Evolutionary conservation across 768 basidiomycete species (phyloP).

Genomic region (Pisolithus orientalis): DNA sequence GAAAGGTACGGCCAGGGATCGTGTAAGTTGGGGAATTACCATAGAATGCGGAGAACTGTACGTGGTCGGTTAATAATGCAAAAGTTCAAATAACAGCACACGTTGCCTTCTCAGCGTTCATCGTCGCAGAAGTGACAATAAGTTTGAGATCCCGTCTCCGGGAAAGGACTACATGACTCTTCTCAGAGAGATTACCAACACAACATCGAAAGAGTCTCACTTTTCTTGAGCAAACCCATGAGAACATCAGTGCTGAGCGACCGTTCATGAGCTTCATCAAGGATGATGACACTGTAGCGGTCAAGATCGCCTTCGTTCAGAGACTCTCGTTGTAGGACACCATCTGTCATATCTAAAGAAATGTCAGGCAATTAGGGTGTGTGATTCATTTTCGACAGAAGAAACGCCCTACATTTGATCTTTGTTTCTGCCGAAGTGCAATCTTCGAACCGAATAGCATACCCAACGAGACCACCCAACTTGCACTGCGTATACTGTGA

Average conservation of each 20-base stretch:
- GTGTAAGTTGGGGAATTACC: conserved; percentile 93
- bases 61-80: background rate
- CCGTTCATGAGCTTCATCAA: conserved; percentile 99
- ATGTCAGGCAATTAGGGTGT: too few relatives aligned
- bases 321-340: conserved; percentile 96
- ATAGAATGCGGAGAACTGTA: conserved; percentile 92
- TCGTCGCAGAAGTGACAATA: conserved; percentile 97
- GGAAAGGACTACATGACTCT: conserved; percentile 55
- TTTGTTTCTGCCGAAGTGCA: conserved; percentile 91
- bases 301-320: conserved; percentile 98
- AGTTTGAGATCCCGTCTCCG: conserved; percentile 90
- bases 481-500: conserved; percentile 52
- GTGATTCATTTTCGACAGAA: too few relatives aligned
- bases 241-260: conserved; percentile 96
- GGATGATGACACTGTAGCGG: conserved; percentile 91
- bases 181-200: conserved; percentile 1
- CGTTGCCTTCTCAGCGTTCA: conserved; percentile 96
- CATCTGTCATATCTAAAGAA: conserved; percentile 90
- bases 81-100: background rate
- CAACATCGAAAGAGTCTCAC: conserved; percentile 39
- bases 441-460: conserved; percentile 98
- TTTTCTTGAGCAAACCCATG: conserved; percentile 93
- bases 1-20: conserved; percentile 93
- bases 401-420: conserved; percentile 71
- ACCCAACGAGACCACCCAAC: conserved; percentile 87